Percentiles rank a stretch among this genome's conserved stretches.
These are phyloP conservation scores for Hyphopichia fennica DNA, from an alignment of 1,139 yeast species.

Conservation along the genomic window DNA sequence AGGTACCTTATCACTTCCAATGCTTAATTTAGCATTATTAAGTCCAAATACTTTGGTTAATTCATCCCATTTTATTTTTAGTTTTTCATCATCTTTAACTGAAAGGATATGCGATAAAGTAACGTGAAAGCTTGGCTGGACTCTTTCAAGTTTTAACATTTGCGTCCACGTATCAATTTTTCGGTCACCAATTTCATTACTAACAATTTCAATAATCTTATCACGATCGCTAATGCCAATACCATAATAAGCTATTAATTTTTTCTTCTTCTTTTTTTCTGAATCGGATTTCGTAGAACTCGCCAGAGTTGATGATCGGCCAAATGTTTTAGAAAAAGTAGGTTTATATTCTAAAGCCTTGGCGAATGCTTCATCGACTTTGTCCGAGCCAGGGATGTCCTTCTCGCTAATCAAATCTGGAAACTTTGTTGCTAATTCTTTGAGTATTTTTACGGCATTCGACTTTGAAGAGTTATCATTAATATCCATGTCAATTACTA, in stretches of 20 bases:
- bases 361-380: slow-evolving; percentile 40
- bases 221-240: slow-evolving; percentile 16
- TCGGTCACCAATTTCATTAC: slow-evolving; percentile 1
- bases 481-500: slow-evolving; percentile 57
- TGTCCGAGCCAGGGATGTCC: not conserved
- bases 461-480: slow-evolving; percentile 47
- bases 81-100: slow-evolving; percentile 22
- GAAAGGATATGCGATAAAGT: slow-evolving; percentile 64
- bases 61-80: slow-evolving; percentile 23
- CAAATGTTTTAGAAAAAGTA: slow-evolving; percentile 39
- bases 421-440: slow-evolving; percentile 35
- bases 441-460: slow-evolving; percentile 51
- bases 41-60: slow-evolving; percentile 12
- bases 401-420: slow-evolving; percentile 43
- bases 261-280: slow-evolving; percentile 9
- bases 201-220: slow-evolving; percentile 6
- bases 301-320: slow-evolving; percentile 4
- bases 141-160: slow-evolving; percentile 29
- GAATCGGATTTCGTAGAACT: slow-evolving; percentile 14
- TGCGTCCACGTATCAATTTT: slow-evolving; percentile 28
- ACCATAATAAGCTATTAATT: slow-evolving; percentile 26
- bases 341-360: slow-evolving; percentile 57
- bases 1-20: slow-evolving; percentile 5
- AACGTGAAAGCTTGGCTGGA: slow-evolving; percentile 69
- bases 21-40: slow-evolving; percentile 5